phyloP scores from a whole-genome alignment of 345 rosid genomes.

The Heritiera littoralis region DNA sequence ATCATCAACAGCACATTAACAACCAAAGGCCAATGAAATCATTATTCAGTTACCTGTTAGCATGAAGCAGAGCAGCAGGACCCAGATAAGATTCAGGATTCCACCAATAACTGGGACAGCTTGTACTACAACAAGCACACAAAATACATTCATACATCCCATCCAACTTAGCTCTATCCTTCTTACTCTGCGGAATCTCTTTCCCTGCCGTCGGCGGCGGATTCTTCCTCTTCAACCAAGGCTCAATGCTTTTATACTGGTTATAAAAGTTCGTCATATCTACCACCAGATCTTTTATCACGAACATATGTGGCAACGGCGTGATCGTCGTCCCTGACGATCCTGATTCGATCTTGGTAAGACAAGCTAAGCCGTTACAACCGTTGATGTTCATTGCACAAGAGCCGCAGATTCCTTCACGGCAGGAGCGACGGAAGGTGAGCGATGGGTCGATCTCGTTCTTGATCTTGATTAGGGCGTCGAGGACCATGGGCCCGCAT shows the following conservation, averaged over 20 bases:
- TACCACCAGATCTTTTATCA: conserved; percentile 91
- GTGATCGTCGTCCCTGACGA: conserved; percentile 48
- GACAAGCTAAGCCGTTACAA: conserved; percentile 89
- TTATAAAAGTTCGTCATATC: conserved; percentile 96
- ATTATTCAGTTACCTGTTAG: conserved; percentile 58
- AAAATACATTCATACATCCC: conserved; percentile 97
- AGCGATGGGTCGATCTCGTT: conserved; percentile 92
- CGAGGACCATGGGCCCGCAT: conserved; percentile 96
- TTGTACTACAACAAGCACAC: conserved; percentile 92
- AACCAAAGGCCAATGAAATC: not conserved
- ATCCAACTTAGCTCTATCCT: conserved; percentile 85
- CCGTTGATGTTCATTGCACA: conserved; percentile 98
- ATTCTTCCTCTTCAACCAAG: conserved; percentile 95
- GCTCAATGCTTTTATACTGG: conserved; percentile 98
- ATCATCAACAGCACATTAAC: not conserved
- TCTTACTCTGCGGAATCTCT: conserved; percentile 89
- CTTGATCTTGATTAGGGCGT: conserved; percentile 95
- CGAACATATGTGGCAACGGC: conserved; percentile 94
- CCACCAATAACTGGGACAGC: conserved; percentile 99
- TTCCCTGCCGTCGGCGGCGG: conserved; percentile 62
- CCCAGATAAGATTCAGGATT: conserved; percentile 93
- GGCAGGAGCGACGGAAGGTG: conserved; percentile 94
- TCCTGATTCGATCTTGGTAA: conserved; percentile 68
- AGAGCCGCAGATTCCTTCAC: conserved; percentile 96
- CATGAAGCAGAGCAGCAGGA: conserved; percentile 93